A percentile compares a stretch with the other conserved stretches of the same genome.
phyloP scores from a whole-genome alignment of 2,329 filamentous ascomycete genomes.

The Curvularia lunata region DNA sequence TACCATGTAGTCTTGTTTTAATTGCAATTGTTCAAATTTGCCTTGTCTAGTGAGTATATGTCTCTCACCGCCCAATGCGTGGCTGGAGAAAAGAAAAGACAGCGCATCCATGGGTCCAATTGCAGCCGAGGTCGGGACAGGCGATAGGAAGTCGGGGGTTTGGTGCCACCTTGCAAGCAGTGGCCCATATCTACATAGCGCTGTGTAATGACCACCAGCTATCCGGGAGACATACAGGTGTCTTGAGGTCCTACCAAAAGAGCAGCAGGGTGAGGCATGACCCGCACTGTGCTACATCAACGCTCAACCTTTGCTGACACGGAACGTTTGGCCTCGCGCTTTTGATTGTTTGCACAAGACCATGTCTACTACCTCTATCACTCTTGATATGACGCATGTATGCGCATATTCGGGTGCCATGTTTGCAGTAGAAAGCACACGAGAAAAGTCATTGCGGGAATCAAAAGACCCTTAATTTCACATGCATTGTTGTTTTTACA shows the following conservation, averaged over 20 bases:
- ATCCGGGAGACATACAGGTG: neutral
- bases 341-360: neutral
- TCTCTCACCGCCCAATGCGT: slow-evolving; percentile 4
- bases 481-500: neutral
- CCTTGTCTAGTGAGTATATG: neutral
- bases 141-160: neutral
- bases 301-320: neutral
- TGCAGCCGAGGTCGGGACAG: slow-evolving; percentile 2
- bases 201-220: neutral
- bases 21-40: neutral
- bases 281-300: slow-evolving; percentile 1
- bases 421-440: neutral
- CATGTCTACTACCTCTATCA: neutral
- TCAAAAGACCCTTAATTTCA: neutral
- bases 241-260: neutral
- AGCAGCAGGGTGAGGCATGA: slow-evolving; percentile 2
- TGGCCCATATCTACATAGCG: neutral
- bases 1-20: slow-evolving; percentile 14
- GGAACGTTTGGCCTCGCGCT: neutral
- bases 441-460: neutral
- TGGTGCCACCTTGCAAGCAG: slow-evolving; percentile 1
- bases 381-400: neutral
- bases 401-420: no score
- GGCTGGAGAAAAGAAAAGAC: neutral
- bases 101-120: slow-evolving; percentile 2